Base-by-base conservation (phyloP, 495 filamentous ascomycete species). In the Lepidopterella palustris region DNA sequence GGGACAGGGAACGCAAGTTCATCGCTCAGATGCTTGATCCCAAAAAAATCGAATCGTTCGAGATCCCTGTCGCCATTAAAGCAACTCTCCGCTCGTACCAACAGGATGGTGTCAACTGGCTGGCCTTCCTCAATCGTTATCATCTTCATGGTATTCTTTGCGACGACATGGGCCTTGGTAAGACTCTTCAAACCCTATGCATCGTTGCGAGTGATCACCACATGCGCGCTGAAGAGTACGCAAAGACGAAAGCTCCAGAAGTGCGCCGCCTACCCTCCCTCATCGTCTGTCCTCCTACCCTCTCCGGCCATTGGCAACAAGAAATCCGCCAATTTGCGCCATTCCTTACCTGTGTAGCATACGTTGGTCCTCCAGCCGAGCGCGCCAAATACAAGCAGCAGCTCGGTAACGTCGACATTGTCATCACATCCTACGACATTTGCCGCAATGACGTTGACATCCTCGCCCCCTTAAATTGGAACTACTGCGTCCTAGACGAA, bases 301-400 rank as follows among this genome's bases (percentile, higher is more conserved):
- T 98, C n/a, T 97, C 93, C 10, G 93, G 93, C 6, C 93, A 98
- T 73, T 98, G 93, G 93, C 89, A 96, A 72, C 93, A 97, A 67
- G 93, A 98, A 71, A 90, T 98, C 68, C 87, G 87, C 68, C 84
- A 88, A 31, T 98, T 93, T 67, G 95, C 93, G 2, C 93, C 93
- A 5, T 98, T 98, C 80, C 80, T 98, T 23, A 85, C 81, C 35
- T 87, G 87, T 53, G 84, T 91, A 28, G 85, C 91, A 6, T 98
- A 96, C 68, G 91, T 96, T 56, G 93, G 93, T 3, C 86, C 89
- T 11, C 90, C 93, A 5, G 75, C 81, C 6, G 89, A 96, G 69
- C 86, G 93, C 56, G 78, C 81, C 32, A 80, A 81, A 45, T 74
- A 92, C 49, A 83, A 84, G 65, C 77, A 80, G 53, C 73, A 80